Evolutionary conservation across 768 basidiomycete species (phyloP).

Genomic region (Pisolithus tinctorius): DNA sequence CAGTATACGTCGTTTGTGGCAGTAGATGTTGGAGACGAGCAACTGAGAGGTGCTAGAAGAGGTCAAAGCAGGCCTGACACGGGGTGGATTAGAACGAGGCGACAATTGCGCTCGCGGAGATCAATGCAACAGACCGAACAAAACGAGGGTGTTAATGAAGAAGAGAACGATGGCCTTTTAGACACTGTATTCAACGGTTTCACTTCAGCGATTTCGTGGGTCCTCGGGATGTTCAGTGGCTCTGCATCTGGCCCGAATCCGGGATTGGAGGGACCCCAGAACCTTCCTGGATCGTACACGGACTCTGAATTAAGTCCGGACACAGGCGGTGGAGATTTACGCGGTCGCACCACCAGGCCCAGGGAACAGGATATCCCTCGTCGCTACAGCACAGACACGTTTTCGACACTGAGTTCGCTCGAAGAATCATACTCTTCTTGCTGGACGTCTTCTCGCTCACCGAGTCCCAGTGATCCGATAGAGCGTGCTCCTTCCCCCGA

Average conservation of each 20-base stretch:
- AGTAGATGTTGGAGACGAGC: constrained; percentile 31
- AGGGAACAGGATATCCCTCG: constrained; percentile 9
- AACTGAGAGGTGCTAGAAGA: constrained; percentile 1
- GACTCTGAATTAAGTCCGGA: constrained; percentile 9
- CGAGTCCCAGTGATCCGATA: constrained; percentile 18
- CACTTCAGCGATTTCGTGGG: constrained; percentile 10
- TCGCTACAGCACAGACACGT: constrained; percentile 26
- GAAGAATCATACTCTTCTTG: constrained; percentile 32
- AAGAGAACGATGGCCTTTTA: constrained; percentile 8
- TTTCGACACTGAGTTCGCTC: constrained; percentile 47
- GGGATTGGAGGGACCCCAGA: not conserved
- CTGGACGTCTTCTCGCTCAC: constrained; percentile 22
- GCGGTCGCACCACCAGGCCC: not conserved
- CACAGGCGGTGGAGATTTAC: constrained; percentile 1
- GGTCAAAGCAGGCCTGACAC: not conserved
- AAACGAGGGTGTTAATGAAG: not conserved
- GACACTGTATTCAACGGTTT: constrained; percentile 14
- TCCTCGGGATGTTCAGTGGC: constrained; percentile 8
- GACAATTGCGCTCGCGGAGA: not conserved
- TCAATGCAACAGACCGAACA: not conserved
- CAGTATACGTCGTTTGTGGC: constrained; percentile 52
- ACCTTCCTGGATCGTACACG: constrained; percentile 17
- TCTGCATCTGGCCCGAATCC: not conserved
- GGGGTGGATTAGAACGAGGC: constrained; percentile 15
- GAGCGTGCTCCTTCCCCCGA: constrained; percentile 30